Evolutionary conservation across 345 rosid genomes (phyloP).

Genomic region (Diplotaxis tenuifolia): DNA sequence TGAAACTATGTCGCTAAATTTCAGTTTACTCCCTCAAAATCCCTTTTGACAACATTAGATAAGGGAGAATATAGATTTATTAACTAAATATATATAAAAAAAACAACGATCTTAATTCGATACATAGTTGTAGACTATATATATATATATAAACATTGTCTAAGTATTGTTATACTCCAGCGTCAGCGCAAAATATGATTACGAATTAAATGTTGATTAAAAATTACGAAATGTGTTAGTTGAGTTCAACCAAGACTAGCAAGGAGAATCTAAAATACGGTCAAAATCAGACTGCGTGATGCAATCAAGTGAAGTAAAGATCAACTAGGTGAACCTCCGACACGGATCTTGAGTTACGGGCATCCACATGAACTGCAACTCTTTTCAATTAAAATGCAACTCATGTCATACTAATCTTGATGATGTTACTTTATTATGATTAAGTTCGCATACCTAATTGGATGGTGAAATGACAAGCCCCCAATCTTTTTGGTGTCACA

Average conservation of each 20-base stretch:
- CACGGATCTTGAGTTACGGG: conserved; percentile 36
- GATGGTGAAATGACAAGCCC: conserved; percentile 24
- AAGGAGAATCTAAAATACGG: conserved; percentile 1
- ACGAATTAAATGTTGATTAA: conserved; percentile 15
- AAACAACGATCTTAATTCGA: background rate
- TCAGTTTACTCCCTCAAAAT: background rate
- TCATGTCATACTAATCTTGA: background rate
- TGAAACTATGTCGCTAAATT: background rate
- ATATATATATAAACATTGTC: too few species aligned
- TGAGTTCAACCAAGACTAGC: background rate
- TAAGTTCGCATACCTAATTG: background rate
- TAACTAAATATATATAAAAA: background rate
- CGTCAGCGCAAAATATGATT: conserved; percentile 20
- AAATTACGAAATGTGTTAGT: conserved; percentile 10
- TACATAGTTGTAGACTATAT: background rate
- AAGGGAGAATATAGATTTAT: background rate
- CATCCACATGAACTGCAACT: conserved; percentile 16
- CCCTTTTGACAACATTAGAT: background rate
- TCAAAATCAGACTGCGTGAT: conserved; percentile 1
- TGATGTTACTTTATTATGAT: background rate
- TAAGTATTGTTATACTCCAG: background rate
- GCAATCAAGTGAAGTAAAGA: background rate
- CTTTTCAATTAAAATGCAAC: background rate
- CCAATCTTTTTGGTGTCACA: conserved; percentile 21
- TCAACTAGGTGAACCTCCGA: conserved; percentile 5